Evolutionary conservation across 306 rosid species (phyloP).

Genomic region (Glycine latifolia): DNA sequence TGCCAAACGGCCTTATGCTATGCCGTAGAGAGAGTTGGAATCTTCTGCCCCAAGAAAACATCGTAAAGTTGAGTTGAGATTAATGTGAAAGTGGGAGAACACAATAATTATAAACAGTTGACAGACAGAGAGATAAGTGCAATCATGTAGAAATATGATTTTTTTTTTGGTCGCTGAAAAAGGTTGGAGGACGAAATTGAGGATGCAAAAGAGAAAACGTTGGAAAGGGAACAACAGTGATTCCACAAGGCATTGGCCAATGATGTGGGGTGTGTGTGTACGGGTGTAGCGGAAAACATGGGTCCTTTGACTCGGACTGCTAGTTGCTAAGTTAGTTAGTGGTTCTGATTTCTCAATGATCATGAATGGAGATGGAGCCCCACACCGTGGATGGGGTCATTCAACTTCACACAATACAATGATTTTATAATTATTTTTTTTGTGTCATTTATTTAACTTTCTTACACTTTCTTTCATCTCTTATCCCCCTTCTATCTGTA

Average conservation of each 20-base stretch:
- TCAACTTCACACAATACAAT: no score
- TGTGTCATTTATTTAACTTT: no score
- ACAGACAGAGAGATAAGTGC: background rate
- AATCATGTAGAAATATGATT: background rate
- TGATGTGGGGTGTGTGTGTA: background rate
- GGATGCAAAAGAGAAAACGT: slow-evolving; percentile 27
- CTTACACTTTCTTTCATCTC: no score
- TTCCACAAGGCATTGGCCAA: background rate
- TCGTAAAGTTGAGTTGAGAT: slow-evolving; percentile 25
- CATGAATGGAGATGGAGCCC: background rate
- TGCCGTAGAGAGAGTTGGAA: slow-evolving; percentile 43
- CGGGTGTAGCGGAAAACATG: slow-evolving; percentile 51
- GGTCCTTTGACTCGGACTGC: slow-evolving; percentile 50
- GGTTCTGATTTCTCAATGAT: slow-evolving; percentile 4
- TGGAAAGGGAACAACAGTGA: slow-evolving; percentile 31
- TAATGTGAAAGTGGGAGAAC: background rate
- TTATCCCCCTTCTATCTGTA: no score
- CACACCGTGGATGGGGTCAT: background rate
- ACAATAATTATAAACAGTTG: background rate
- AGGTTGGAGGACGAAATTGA: slow-evolving; percentile 28
- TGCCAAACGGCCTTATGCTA: slow-evolving; percentile 37
- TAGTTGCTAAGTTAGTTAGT: slow-evolving; percentile 46
- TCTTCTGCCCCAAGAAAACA: slow-evolving; percentile 66
- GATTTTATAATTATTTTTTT: no score
- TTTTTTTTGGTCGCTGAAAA: background rate